phyloP scores from a whole-genome alignment of 2,329 filamentous ascomycete genomes.

The Knoxdaviesia proteae region DNA sequence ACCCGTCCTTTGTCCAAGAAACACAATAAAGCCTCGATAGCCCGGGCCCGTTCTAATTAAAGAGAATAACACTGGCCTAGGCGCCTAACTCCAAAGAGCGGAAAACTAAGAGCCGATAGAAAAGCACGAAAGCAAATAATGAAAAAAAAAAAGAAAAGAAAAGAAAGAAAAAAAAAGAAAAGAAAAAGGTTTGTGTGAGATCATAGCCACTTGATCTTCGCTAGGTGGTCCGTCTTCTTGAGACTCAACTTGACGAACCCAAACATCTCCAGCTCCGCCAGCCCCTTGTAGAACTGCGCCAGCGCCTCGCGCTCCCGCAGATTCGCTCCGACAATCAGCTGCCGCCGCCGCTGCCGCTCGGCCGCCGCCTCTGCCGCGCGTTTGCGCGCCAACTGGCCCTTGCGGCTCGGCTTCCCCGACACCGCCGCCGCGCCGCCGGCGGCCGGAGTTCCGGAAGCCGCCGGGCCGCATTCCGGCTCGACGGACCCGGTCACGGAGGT shows the following conservation, averaged over 20 bases:
- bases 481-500: too few species aligned
- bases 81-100: too few species aligned
- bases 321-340: constrained; percentile 7
- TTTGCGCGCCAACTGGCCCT: constrained; percentile 12
- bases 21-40: too few species aligned
- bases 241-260: constrained; percentile 77
- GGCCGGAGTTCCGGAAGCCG: too few species aligned
- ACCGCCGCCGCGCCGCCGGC: too few species aligned
- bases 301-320: constrained; percentile 35
- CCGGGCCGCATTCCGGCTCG: too few species aligned
- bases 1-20: too few species aligned
- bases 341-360: constrained; percentile 15
- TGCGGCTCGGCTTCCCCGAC: constrained; percentile 9
- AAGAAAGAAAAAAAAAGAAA: background rate
- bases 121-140: background rate
- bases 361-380: constrained; percentile 8
- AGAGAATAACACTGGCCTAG: too few species aligned
- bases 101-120: too few species aligned
- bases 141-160: background rate
- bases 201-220: constrained; percentile 66
- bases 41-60: too few species aligned
- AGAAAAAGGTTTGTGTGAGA: background rate
- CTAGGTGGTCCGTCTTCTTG: constrained; percentile 81
- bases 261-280: constrained; percentile 69
- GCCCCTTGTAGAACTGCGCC: constrained; percentile 62